Evolutionary conservation across 257 asterid species (phyloP), one percentile per base, ranked within the genome.

Genomic region (Scutellaria baicalensis): DNA sequence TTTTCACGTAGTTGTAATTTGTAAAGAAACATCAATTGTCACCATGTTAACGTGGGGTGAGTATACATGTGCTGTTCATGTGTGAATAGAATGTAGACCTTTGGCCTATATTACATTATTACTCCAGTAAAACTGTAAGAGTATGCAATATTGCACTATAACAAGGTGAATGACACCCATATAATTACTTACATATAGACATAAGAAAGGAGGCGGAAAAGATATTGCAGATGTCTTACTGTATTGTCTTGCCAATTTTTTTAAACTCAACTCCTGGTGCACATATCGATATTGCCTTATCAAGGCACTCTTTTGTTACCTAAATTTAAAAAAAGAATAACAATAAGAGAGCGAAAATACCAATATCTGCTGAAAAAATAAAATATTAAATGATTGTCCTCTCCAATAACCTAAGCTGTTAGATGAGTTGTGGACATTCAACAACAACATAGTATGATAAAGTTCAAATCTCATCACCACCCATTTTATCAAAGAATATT

Each of bases 291-390:
- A 94, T 89, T 66, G 99, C 97, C 76, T 79, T 84, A 69, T 89
- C 86, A 16, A 94, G 84, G 79, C 90, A 89, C 76, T 91, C 97
- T 83, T 89, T 85, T 40, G 99, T 89, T 38, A 91, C 95, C 97
- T 94, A 77, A 38, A 71, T 59, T 54, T 69, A 77, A 18, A 57
- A 69, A n/a, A 74, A 43, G 56, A 69, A 43, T 64, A 56, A 43
- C 20, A 62, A 36, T 23, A 23, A 45, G 68, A 74, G 35, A 58
- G 67, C 55, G 47, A 68, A 40, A 48, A 36, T 42, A 69, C 56
- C 31, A 16, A 55, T 3, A 14, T 64, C 49, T 59, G 65, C 12
- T 43, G 12, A 13, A 43, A 13, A 43, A 10, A 43, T 43, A 8
- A 43, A 43, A 10, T 43, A 43, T 43, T 43, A 43, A 43, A 8